Conservation (phyloP, 2,329 filamentous ascomycete species). For the Dactylellina sp. region DNA sequence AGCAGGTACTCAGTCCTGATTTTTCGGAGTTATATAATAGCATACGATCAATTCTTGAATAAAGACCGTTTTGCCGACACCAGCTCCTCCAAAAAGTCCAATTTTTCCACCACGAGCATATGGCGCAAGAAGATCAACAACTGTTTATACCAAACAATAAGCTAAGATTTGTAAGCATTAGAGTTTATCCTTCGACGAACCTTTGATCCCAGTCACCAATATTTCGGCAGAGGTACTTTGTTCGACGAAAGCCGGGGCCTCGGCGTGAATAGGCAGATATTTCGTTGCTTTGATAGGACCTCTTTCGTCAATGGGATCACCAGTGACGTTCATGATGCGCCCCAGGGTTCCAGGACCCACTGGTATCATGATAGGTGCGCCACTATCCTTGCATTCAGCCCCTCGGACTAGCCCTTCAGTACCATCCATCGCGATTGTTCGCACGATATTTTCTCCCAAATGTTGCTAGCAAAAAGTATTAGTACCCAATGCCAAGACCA, state of each 20-base stretch:
- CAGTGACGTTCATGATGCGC: conserved; percentile 99
- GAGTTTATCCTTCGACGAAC: conserved; percentile 52
- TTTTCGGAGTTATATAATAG: conserved; percentile 37
- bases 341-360: conserved; percentile 93
- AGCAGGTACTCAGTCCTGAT: not conserved
- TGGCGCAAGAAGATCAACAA: conserved; percentile 97
- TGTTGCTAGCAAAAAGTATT: conserved; percentile 78
- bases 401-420: conserved; percentile 97
- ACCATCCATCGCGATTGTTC: conserved; percentile 99
- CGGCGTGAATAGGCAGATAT: conserved; percentile 89
- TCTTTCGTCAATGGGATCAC: conserved; percentile 99
- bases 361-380: conserved; percentile 93
- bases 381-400: conserved; percentile 84
- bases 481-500: conserved; percentile 12
- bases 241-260: conserved; percentile 90
- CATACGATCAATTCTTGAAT: conserved; percentile 98
- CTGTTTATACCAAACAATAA: conserved; percentile 62
- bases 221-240: conserved; percentile 97
- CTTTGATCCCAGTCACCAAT: conserved; percentile 98
- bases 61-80: conserved; percentile 99
- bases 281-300: conserved; percentile 95
- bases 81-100: conserved; percentile 99
- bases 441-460: conserved; percentile 98
- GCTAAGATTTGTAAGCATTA: no score
- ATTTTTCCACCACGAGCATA: conserved; percentile 99